Percentiles rank a stretch among this genome's conserved stretches.
Conservation (phyloP, 805 yeast species). For the Zygotorulaspora florentina region DNA sequence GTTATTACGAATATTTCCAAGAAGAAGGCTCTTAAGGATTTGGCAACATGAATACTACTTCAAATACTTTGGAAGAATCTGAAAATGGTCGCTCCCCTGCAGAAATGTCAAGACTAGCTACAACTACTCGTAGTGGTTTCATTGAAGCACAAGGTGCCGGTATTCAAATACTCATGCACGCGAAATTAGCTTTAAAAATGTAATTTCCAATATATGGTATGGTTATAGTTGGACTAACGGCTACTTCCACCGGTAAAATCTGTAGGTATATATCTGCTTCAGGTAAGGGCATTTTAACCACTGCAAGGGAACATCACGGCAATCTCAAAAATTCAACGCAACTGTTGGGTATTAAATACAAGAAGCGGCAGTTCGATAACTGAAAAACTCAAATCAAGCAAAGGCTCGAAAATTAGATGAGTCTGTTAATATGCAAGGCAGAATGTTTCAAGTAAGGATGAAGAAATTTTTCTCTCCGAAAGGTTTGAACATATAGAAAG, state of each 20-base stretch:
- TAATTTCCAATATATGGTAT: slow-evolving; percentile 99
- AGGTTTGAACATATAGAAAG: slow-evolving; percentile 81
- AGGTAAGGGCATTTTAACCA: slow-evolving; percentile 98
- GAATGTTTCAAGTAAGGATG: slow-evolving; percentile 46
- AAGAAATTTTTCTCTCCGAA: slow-evolving; percentile 64
- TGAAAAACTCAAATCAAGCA: slow-evolving; percentile 72
- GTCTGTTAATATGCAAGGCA: slow-evolving; percentile 66
- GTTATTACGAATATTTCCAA: slow-evolving; percentile 99
- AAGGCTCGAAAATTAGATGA: slow-evolving; percentile 83
- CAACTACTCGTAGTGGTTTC: slow-evolving; percentile 94
- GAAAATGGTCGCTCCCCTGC: slow-evolving; percentile 96
- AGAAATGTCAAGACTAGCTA: slow-evolving; percentile 98
- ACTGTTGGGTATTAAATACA: slow-evolving; percentile 83
- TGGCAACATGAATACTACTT: slow-evolving; percentile 98
- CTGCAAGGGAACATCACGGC: slow-evolving; percentile 91
- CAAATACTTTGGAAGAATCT: slow-evolving; percentile 80
- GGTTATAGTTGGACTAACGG: slow-evolving; percentile 85
- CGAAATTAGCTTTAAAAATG: slow-evolving; percentile 90
- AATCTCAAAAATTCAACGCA: slow-evolving; percentile 73
- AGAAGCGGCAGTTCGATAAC: slow-evolving; percentile 81
- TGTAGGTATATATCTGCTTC: slow-evolving; percentile 99
- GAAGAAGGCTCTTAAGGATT: slow-evolving; percentile 98
- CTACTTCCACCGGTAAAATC: slow-evolving; percentile 97
- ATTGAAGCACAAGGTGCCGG: slow-evolving; percentile 99
- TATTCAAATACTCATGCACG: slow-evolving; percentile 93